These are phyloP conservation scores for Tylopilus plumbeoviolaceoides DNA, from an alignment of 768 basidiomycete species.

Conservation along the genomic window DNA sequence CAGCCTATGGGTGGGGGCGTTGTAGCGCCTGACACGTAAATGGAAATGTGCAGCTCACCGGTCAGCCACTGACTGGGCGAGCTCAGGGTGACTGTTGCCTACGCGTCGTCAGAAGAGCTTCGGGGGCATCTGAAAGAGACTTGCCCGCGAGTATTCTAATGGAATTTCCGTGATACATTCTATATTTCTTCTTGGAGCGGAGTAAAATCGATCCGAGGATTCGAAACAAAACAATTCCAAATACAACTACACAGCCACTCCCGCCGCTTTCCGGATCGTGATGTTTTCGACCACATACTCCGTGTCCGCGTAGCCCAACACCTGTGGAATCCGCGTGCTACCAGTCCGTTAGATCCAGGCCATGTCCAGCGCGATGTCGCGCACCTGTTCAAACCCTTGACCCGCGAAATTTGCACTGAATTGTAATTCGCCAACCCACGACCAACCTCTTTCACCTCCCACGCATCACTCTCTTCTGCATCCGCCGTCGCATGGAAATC, in stretches of 20 bases:
- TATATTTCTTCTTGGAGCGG: conserved; percentile 28
- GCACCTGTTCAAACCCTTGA: conserved; percentile 90
- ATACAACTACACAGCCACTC: conserved; percentile 49
- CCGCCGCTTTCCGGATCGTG: conserved; percentile 51
- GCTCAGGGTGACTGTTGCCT: conserved; percentile 98
- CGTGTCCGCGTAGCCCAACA: conserved; percentile 92
- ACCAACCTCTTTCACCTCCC: conserved; percentile 86
- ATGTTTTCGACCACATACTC: conserved; percentile 98
- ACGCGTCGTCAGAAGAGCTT: conserved; percentile 16
- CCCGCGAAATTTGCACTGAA: conserved; percentile 81
- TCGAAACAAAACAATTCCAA: conserved; percentile 20
- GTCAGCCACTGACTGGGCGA: conserved; percentile 93
- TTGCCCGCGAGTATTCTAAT: conserved; percentile 71
- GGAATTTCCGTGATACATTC: conserved; percentile 80
- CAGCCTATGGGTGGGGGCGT: conserved; percentile 61
- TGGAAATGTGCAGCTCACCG: conserved; percentile 71
- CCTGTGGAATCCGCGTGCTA: conserved; percentile 74
- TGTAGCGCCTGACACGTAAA: conserved; percentile 38
- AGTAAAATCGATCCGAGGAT: conserved; percentile 6
- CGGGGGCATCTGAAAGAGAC: conserved; percentile 19
- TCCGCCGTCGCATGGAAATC: conserved; percentile 26
- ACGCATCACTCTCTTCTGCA: conserved; percentile 44
- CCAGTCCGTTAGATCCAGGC: conserved; percentile 8
- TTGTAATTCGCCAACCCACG: conserved; percentile 96
- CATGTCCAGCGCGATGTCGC: conserved; percentile 13